Evolutionary conservation across 2,329 filamentous ascomycete genomes (phyloP), one percentile per base, ranked within the genome.

Genomic region (Talaromyces sp.): DNA sequence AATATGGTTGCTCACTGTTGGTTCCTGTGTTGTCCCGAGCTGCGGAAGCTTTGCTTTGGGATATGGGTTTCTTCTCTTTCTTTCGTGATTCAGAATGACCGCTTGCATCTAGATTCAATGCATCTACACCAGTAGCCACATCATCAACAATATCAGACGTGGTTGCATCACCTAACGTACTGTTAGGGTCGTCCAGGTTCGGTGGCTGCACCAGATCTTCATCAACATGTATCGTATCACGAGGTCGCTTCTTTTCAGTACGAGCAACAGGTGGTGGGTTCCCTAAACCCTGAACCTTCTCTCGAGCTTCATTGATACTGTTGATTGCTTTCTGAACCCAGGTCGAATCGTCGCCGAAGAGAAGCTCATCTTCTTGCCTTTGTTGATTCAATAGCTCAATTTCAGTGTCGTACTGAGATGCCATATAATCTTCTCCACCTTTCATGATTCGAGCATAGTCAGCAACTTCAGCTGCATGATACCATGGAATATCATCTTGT

Each of bases 361-460:
- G 83, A 35, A 94, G 77, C 74, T 97, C 90, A 69, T 99, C 94
- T 71, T 96, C 91, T 63, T 86, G 85, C 66, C 91, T 91, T 75
- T 96, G 91, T 61, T 80, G 80, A 60, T 84, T 77, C 22, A 99
- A 77, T 17, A 89, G 86, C 39, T 83, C 77, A 36, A 96, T 86
- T 70, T 97, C 93, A 37, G 83, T 77, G 62, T 95, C 85, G 65
- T 87, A 93, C 69, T 97, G 89, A 55, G 84, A 80, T 11, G 78
- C 70, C 87, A 99, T 93, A 70, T 99, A 99, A 35, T 89, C 86
- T 66, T 89, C 85, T 4, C 90, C 93, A 6, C 92, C 94, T 70
- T 93, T 96, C 89, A 99, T 96, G 57, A 97, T 88, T 39, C 92
- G 85, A 15, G 92, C 91, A 73, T 97, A 99, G 70, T 99, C 94